Percentiles rank a stretch among this genome's conserved stretches.
phyloP scores from a whole-genome alignment of 2,329 filamentous ascomycete species.

The Aspergillus terreus region DNA sequence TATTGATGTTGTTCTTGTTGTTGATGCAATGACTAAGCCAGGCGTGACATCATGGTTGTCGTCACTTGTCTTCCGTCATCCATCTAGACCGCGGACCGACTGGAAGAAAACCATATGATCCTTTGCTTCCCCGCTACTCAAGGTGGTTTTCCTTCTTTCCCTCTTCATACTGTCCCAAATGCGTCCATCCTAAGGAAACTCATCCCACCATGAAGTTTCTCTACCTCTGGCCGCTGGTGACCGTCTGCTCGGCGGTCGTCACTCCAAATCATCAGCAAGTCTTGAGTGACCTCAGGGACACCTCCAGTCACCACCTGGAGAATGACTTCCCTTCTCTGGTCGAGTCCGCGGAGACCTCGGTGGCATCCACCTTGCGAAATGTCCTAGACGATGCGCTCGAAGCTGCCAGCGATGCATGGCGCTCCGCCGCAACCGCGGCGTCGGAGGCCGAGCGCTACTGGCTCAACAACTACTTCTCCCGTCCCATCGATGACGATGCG shows the following conservation, averaged over 20 bases:
- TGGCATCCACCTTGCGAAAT: constrained; percentile 2
- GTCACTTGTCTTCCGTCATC: not conserved
- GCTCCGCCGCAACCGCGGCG: not conserved
- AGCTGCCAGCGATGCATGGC: not conserved
- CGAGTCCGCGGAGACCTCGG: not conserved
- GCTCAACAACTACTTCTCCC: constrained; percentile 4
- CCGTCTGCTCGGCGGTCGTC: constrained; percentile 46
- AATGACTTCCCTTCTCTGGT: not conserved
- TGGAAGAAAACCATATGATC: not conserved
- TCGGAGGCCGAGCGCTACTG: not conserved
- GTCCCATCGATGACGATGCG: constrained; percentile 6
- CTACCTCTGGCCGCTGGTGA: constrained; percentile 32
- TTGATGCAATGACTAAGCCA: not conserved
- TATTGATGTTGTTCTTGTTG: not conserved
- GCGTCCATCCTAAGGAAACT: not conserved
- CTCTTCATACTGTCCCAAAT: not conserved
- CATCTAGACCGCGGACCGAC: too few species aligned
- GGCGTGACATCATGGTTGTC: constrained; percentile 1
- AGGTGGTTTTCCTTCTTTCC: not conserved
- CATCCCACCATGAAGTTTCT: constrained; percentile 12
- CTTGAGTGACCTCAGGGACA: constrained; percentile 6
- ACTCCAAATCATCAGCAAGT: constrained; percentile 44
- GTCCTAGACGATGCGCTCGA: constrained; percentile 10
- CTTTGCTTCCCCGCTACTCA: not conserved
- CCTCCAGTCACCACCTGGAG: not conserved